phyloP scores from a whole-genome alignment of 2,329 filamentous ascomycete genomes.

The Neurospora crassa region DNA sequence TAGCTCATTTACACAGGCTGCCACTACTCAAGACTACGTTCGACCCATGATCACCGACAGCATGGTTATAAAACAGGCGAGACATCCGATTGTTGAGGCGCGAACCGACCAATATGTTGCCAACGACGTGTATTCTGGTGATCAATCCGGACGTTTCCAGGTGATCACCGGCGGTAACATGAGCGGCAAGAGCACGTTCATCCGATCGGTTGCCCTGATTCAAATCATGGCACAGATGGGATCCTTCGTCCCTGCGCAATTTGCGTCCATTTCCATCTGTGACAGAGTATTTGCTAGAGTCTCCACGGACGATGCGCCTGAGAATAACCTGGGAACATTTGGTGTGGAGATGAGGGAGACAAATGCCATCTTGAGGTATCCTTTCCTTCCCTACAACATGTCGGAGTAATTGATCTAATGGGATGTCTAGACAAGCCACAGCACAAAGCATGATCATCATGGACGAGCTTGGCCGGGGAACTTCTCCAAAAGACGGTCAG shows the following conservation, averaged over 20 bases:
- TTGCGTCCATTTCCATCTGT: conserved; percentile 71
- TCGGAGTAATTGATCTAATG: background rate
- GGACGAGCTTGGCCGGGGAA: conserved; percentile 87
- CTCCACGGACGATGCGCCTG: conserved; percentile 78
- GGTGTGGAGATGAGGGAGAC: conserved; percentile 93
- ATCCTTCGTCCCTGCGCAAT: conserved; percentile 78
- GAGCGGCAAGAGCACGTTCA: conserved; percentile 96
- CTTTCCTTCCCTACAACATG: background rate
- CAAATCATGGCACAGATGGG: conserved; percentile 92
- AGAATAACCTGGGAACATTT: conserved; percentile 88
- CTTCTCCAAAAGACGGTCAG: conserved; percentile 78
- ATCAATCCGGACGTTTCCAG: conserved; percentile 61
- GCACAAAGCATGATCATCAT: conserved; percentile 70
- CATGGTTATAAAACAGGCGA: conserved; percentile 62
- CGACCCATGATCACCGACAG: conserved; percentile 60
- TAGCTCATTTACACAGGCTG: conserved; percentile 63
- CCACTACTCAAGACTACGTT: conserved; percentile 49
- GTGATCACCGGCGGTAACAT: conserved; percentile 96
- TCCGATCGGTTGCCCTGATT: conserved; percentile 73
- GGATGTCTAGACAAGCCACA: conserved; percentile 56
- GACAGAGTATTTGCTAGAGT: conserved; percentile 81
- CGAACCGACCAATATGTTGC: conserved; percentile 64
- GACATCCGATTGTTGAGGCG: conserved; percentile 65
- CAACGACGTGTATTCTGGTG: conserved; percentile 80
- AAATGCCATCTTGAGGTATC: conserved; percentile 70